Conservation (phyloP, 768 basidiomycete genomes). For the Tylopilus subfusipes region DNA sequence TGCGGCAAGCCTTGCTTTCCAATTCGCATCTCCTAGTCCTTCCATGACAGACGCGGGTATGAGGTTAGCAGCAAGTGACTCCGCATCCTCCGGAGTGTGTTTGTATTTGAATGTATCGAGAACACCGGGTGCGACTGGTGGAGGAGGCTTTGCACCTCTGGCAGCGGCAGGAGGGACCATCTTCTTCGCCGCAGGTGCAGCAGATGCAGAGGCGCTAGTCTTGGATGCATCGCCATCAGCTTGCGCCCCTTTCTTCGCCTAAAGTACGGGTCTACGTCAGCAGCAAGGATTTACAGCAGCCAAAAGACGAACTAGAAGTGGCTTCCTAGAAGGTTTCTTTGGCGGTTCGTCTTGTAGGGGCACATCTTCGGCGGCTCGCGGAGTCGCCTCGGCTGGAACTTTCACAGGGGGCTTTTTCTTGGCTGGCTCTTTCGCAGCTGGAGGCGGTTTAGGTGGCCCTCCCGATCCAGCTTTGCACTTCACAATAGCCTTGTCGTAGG, state of each 20-base stretch:
- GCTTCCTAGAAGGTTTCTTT: conserved; percentile 50
- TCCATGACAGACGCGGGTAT: conserved; percentile 70
- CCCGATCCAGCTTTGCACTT: conserved; percentile 72
- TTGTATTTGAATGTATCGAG: conserved; percentile 89
- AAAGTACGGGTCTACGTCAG: conserved; percentile 5
- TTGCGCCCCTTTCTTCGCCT: conserved; percentile 53
- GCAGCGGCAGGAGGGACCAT: conserved; percentile 36
- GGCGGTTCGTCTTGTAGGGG: conserved; percentile 31
- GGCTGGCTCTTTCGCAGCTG: conserved; percentile 31
- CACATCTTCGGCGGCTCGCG: conserved; percentile 12
- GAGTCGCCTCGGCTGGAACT: conserved; percentile 11
- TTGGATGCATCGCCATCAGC: conserved; percentile 29
- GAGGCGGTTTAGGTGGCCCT: conserved; percentile 42
- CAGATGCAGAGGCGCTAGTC: conserved; percentile 26
- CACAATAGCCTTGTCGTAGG: conserved; percentile 87
- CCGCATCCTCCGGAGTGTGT: conserved; percentile 90
- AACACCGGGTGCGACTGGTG: conserved; percentile 46
- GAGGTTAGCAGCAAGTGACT: conserved; percentile 64
- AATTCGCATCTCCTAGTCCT: conserved; percentile 82
- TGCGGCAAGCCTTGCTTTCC: conserved; percentile 88
- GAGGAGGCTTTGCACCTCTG: conserved; percentile 46
- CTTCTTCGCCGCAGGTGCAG: conserved; percentile 42
- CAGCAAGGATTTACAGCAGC: not conserved
- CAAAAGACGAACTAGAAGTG: conserved; percentile 35
- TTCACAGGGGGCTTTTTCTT: conserved; percentile 39